phyloP scores from a whole-genome alignment of 2,329 filamentous ascomycete genomes.

The Whalleya microplaca region DNA sequence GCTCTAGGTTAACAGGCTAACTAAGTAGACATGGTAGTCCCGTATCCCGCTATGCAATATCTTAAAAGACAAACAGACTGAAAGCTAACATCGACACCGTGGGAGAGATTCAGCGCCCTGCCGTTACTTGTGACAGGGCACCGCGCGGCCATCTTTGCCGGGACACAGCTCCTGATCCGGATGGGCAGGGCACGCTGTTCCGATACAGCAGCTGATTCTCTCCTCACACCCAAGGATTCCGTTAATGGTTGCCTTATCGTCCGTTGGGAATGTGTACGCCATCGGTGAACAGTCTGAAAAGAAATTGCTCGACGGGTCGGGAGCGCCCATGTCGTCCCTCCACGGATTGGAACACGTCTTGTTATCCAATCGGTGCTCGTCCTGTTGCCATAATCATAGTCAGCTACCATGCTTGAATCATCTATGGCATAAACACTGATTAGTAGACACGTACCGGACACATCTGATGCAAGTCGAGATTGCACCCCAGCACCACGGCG shows the following conservation, averaged over 20 bases:
- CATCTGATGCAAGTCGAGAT: constrained; percentile 23
- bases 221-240: constrained; percentile 21
- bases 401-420: neutral
- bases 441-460: constrained; percentile 24
- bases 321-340: constrained; percentile 15
- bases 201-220: constrained; percentile 27
- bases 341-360: constrained; percentile 28
- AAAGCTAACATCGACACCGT: too few relatives aligned
- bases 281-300: constrained; percentile 22
- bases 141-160: neutral
- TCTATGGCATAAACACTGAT: neutral
- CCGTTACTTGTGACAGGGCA: neutral
- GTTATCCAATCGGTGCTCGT: constrained; percentile 12
- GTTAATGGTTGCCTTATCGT: constrained; percentile 23
- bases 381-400: constrained; percentile 10
- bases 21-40: too few relatives aligned
- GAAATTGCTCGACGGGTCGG: constrained; percentile 6
- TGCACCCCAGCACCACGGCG: constrained; percentile 24
- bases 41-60: too few relatives aligned
- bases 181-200: constrained; percentile 25
- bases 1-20: too few relatives aligned
- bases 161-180: constrained; percentile 25
- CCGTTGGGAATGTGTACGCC: constrained; percentile 28
- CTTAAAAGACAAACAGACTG: too few relatives aligned
- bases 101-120: too few relatives aligned